These are phyloP conservation scores for Huntiella omanensis DNA, from an alignment of 2,329 filamentous ascomycete genomes.

Conservation along the genomic window DNA sequence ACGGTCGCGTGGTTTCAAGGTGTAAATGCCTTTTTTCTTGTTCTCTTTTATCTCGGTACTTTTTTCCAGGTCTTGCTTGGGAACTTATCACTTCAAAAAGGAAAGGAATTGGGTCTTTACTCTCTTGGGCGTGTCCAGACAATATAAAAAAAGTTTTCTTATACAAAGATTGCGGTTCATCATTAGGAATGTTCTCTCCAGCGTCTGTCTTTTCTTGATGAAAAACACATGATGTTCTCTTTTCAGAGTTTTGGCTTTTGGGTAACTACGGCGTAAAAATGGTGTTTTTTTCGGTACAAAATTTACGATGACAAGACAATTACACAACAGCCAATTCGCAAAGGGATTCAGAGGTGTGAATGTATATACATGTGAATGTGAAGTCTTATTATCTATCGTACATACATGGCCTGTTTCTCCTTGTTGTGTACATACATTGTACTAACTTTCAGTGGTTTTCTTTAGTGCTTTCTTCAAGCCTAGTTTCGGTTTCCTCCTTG, in stretches of 20 bases:
- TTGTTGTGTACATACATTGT: no score
- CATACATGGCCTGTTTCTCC: no score
- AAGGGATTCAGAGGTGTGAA: no score
- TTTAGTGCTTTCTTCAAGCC: no score
- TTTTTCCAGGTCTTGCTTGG: neutral
- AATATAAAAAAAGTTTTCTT: slow-evolving; percentile 8
- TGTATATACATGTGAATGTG: no score
- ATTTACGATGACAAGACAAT: slow-evolving; percentile 11
- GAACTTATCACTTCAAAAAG: neutral
- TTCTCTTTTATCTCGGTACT: slow-evolving; percentile 3
- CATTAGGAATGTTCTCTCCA: neutral
- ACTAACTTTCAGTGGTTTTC: no score
- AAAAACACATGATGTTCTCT: slow-evolving; percentile 7
- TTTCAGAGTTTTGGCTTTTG: slow-evolving; percentile 11
- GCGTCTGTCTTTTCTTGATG: neutral
- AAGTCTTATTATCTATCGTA: no score
- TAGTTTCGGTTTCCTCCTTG: no score
- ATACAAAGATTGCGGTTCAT: neutral
- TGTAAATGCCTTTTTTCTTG: slow-evolving; percentile 41
- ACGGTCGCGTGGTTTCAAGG: slow-evolving; percentile 98
- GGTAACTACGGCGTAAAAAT: slow-evolving; percentile 9
- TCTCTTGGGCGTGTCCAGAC: slow-evolving; percentile 5
- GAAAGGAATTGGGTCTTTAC: neutral
- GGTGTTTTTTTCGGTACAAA: slow-evolving; percentile 8
- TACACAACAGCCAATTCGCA: slow-evolving; percentile 9